These are phyloP conservation scores for Heliamphora exappendiculata DNA, from an alignment of 148 eudicot genomes.

Conservation along the genomic window DNA sequence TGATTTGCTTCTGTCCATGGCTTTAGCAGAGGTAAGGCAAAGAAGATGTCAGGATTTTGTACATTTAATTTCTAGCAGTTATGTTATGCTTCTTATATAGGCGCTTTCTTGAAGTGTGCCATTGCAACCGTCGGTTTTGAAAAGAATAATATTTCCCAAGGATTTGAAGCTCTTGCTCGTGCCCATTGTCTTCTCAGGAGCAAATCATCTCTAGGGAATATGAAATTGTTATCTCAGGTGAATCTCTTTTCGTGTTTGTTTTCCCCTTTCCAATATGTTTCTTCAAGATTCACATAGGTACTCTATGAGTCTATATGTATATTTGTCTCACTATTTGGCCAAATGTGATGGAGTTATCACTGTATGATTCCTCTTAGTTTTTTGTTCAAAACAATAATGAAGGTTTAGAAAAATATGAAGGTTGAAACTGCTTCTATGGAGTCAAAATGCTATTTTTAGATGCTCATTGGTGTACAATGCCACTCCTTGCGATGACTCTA, in stretches of 20 bases:
- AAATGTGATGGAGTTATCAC: not conserved
- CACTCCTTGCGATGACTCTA: not conserved
- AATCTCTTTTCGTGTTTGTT: slow-evolving; percentile 7
- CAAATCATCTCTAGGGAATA: slow-evolving; percentile 59
- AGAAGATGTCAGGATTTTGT: slow-evolving; percentile 25
- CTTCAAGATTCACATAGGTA: not conserved
- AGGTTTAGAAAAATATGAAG: not conserved
- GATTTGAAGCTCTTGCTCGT: slow-evolving; percentile 99
- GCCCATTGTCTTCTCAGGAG: slow-evolving; percentile 89
- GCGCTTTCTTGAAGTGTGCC: slow-evolving; percentile 97
- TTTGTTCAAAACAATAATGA: not conserved
- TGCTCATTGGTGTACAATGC: not conserved
- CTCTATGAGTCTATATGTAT: slow-evolving; percentile 2
- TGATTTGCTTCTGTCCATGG: slow-evolving; percentile 92
- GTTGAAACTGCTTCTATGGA: not conserved
- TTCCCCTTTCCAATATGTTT: not conserved
- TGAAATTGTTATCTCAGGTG: slow-evolving; percentile 80
- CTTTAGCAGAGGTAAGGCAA: slow-evolving; percentile 88
- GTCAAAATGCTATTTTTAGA: not conserved
- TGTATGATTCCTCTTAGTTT: not conserved
- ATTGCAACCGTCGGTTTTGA: slow-evolving; percentile 81
- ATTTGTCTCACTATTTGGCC: not conserved
- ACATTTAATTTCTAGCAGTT: slow-evolving; percentile 27
- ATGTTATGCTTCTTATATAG: slow-evolving; percentile 72
- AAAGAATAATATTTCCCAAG: slow-evolving; percentile 74